These are phyloP conservation scores for Rubia tinctorum DNA, from an alignment of 305 asterid species.

Conservation along the genomic window DNA sequence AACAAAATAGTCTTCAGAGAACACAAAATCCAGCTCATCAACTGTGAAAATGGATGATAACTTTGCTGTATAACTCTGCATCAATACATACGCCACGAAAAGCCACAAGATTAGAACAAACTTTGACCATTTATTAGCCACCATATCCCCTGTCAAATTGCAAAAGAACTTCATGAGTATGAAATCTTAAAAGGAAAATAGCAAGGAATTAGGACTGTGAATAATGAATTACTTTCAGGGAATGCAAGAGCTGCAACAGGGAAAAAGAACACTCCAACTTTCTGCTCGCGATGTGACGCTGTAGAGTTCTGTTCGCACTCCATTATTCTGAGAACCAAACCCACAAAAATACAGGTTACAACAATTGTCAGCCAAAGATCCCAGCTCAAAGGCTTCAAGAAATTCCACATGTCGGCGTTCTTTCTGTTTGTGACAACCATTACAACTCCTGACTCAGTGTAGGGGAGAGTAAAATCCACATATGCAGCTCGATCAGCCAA, in stretches of 20 bases:
- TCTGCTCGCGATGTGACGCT: neutral
- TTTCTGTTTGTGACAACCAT: conserved; percentile 38
- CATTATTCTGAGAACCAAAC: conserved; percentile 29
- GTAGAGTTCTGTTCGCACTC: conserved; percentile 1
- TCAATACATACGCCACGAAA: conserved; percentile 16
- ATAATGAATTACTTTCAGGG: conserved; percentile 45
- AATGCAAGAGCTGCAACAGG: conserved; percentile 60
- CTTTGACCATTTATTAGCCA: conserved; percentile 19
- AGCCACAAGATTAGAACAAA: conserved; percentile 20
- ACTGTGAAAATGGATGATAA: conserved; percentile 33
- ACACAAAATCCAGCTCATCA: conserved; percentile 35
- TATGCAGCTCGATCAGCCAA: neutral
- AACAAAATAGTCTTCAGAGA: conserved; percentile 28
- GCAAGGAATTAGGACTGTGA: neutral
- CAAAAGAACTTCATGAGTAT: neutral
- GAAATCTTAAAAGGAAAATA: neutral
- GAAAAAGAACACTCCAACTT: conserved; percentile 25
- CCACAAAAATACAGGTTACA: conserved; percentile 34
- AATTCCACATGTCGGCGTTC: conserved; percentile 53
- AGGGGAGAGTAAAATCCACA: neutral
- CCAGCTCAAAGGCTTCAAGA: conserved; percentile 43
- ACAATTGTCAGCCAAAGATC: conserved; percentile 53
- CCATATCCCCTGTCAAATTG: conserved; percentile 17
- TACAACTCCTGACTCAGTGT: neutral
- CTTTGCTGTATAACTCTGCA: conserved; percentile 22